Conservation (phyloP, 2,329 filamentous ascomycete species). For the Chaetomium globosum region DNA sequence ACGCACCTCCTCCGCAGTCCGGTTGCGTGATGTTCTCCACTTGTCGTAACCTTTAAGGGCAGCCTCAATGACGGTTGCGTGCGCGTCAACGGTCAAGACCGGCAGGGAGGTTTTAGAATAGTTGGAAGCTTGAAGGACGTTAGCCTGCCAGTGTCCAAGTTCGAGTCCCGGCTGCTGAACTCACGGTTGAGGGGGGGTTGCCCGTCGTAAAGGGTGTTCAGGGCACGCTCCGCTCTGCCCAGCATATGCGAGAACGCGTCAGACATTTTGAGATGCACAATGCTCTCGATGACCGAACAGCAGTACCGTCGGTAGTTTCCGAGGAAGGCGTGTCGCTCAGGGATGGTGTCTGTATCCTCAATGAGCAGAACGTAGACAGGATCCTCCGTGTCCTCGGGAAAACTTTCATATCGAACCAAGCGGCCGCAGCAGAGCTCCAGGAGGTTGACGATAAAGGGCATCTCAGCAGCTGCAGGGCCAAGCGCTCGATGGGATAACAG, state of each 20-base stretch:
- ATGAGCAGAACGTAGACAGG: constrained; percentile 78
- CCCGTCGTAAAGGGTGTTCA: constrained; percentile 75
- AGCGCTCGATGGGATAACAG: constrained; percentile 74
- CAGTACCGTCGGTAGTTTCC: constrained; percentile 95
- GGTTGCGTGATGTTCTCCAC: constrained; percentile 56
- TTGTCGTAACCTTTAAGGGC: constrained; percentile 86
- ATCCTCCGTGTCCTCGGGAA: constrained; percentile 81
- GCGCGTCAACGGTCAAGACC: constrained; percentile 80
- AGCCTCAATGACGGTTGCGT: constrained; percentile 86
- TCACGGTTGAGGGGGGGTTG: constrained; percentile 67
- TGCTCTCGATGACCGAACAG: constrained; percentile 80
- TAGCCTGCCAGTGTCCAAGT: constrained; percentile 27
- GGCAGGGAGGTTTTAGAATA: constrained; percentile 71
- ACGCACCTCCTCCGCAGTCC: constrained; percentile 39
- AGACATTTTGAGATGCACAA: constrained; percentile 77
- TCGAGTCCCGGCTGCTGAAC: constrained; percentile 34
- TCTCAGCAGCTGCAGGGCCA: constrained; percentile 62
- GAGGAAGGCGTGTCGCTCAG: constrained; percentile 91
- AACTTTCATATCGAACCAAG: constrained; percentile 81
- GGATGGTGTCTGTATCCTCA: constrained; percentile 92
- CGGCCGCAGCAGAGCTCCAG: constrained; percentile 82
- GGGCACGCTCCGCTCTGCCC: constrained; percentile 70
- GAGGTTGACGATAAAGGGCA: constrained; percentile 71
- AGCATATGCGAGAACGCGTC: constrained; percentile 89
- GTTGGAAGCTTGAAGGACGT: constrained; percentile 49